phyloP scores from a whole-genome alignment of 2,329 filamentous ascomycete genomes.

The Sporothrix brasiliensis region DNA sequence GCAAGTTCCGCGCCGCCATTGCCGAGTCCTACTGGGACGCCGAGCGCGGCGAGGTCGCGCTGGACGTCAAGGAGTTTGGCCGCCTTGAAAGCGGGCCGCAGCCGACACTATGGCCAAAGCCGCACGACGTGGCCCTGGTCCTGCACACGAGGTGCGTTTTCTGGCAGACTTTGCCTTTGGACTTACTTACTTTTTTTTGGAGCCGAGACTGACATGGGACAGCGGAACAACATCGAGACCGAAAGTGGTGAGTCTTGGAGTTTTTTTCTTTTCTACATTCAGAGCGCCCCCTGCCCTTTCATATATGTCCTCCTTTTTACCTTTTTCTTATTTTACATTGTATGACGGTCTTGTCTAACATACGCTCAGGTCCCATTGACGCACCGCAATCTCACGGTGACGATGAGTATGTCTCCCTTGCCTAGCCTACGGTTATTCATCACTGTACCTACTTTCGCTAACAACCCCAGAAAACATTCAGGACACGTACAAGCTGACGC shows the following conservation, averaged over 20 bases:
- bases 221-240: slow-evolving; percentile 81
- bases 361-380: slow-evolving; percentile 68
- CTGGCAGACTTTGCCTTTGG: not conserved
- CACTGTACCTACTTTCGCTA: not conserved
- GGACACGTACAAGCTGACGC: slow-evolving; percentile 71
- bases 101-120: slow-evolving; percentile 55
- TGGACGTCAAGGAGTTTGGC: slow-evolving; percentile 77
- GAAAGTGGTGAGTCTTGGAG: slow-evolving; percentile 63
- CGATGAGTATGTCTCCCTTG: slow-evolving; percentile 63
- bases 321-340: not conserved
- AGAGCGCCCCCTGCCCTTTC: not conserved
- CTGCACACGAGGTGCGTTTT: slow-evolving; percentile 67
- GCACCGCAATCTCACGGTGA: slow-evolving; percentile 77
- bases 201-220: not conserved
- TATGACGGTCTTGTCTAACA: not conserved
- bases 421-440: not conserved
- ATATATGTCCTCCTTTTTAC: not conserved
- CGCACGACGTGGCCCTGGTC: slow-evolving; percentile 80
- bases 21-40: slow-evolving; percentile 83
- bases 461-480: slow-evolving; percentile 67
- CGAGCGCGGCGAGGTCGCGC: slow-evolving; percentile 63
- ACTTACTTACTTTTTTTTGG: not conserved
- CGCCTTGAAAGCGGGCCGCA: slow-evolving; percentile 56
- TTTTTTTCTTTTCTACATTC: not conserved
- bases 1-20: slow-evolving; percentile 79